These are phyloP conservation scores for Oryza coarctata DNA, from an alignment of 176 grass and related monocot species.

Conservation along the genomic window DNA sequence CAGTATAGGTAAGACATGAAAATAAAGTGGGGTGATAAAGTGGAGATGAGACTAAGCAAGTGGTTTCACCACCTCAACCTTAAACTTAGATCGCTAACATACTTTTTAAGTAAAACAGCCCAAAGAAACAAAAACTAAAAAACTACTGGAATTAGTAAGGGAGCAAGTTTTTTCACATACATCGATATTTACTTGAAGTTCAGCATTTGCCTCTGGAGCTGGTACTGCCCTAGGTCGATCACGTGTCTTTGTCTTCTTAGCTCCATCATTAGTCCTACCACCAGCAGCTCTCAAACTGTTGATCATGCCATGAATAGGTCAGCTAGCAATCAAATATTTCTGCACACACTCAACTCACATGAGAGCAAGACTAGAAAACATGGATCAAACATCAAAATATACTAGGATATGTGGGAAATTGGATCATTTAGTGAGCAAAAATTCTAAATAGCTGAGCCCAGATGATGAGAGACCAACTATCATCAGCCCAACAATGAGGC, in stretches of 20 bases:
- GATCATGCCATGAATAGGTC: conserved; percentile 26
- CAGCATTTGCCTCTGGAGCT: conserved; percentile 87
- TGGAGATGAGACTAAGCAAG: conserved; percentile 19
- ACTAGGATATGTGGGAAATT: conserved; percentile 15
- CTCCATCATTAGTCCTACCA: conserved; percentile 63
- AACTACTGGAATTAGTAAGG: conserved; percentile 9
- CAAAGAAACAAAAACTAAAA: conserved; percentile 29
- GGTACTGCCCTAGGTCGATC: conserved; percentile 69
- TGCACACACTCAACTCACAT: conserved; percentile 8
- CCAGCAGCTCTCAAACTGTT: conserved; percentile 68
- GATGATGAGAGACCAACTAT: conserved; percentile 11
- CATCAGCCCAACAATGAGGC: conserved; percentile 28
- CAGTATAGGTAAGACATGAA: not conserved
- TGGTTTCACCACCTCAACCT: not conserved
- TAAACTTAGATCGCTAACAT: conserved; percentile 12
- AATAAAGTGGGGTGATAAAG: not conserved
- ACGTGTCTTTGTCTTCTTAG: conserved; percentile 65
- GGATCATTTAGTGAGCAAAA: not conserved
- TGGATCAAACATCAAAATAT: not conserved
- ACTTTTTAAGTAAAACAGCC: not conserved
- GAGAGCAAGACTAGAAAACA: conserved; percentile 5
- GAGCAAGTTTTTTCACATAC: conserved; percentile 52
- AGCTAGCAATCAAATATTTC: conserved; percentile 14
- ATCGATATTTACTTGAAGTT: conserved; percentile 87
- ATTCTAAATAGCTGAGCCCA: not conserved